Evolutionary conservation across 2,329 filamentous ascomycete genomes (phyloP).

Genomic region (Cordyceps javanica): DNA sequence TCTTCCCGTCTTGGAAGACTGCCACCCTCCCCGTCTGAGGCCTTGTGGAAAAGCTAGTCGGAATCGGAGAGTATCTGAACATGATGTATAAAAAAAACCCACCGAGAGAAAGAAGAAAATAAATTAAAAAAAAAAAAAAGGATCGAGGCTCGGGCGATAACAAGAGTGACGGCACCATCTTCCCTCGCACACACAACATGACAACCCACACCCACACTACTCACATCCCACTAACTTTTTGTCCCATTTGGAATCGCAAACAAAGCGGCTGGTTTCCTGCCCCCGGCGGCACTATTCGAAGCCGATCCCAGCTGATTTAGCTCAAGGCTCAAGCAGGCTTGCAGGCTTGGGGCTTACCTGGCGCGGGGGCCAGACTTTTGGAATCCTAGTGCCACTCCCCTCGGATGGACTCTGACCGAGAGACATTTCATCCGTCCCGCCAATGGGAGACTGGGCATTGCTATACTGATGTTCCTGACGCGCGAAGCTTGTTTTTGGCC

Average conservation of each 20-base stretch:
- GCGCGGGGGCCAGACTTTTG: not conserved
- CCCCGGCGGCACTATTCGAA: not conserved
- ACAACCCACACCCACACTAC: not conserved
- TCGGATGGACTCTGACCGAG: constrained; percentile 1
- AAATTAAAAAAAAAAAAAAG: no score
- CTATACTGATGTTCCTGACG: not conserved
- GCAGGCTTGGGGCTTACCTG: not conserved
- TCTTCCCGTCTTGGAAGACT: no score
- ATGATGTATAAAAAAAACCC: no score
- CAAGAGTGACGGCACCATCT: no score
- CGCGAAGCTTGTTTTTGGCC: constrained; percentile 1
- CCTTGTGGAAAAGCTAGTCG: no score
- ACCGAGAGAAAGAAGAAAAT: no score
- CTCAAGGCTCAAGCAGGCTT: not conserved
- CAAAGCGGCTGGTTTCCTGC: not conserved
- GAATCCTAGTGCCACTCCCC: not conserved
- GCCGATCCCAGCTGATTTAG: not conserved
- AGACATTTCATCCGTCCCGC: not conserved
- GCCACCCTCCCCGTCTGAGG: no score
- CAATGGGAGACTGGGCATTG: not conserved
- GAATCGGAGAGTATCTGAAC: no score
- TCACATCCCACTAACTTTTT: no score
- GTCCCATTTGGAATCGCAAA: not conserved
- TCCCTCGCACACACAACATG: no score
- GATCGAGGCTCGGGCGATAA: no score